These are phyloP conservation scores for Capsaspora owczarzaki DNA, from an alignment of 78 protist genomes.

Conservation along the genomic window DNA sequence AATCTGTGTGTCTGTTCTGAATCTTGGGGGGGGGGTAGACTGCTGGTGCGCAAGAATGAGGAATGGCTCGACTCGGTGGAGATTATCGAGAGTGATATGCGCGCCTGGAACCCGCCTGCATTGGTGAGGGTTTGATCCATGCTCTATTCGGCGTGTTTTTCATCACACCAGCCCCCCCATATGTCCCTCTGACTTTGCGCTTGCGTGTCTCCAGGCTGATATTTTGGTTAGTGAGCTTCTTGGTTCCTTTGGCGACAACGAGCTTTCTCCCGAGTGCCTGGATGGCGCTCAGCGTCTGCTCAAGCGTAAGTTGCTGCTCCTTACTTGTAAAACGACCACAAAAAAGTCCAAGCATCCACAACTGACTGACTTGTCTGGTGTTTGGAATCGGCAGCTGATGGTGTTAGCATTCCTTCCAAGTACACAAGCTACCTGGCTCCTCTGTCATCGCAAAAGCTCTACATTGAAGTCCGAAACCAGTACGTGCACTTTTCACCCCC, in stretches of 20 bases:
- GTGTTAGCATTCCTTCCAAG: slow-evolving; percentile 77
- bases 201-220: slow-evolving; percentile 36
- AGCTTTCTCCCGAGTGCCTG: slow-evolving; percentile 98
- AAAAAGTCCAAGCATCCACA: too few species aligned
- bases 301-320: neutral
- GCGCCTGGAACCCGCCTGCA: slow-evolving; percentile 39
- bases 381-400: slow-evolving; percentile 35
- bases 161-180: neutral
- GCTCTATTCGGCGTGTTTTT: neutral
- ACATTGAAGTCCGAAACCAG: slow-evolving; percentile 45
- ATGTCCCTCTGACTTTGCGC: neutral
- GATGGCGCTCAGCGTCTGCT: slow-evolving; percentile 87
- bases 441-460: slow-evolving; percentile 41
- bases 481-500: too few species aligned
- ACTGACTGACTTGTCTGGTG: too few species aligned
- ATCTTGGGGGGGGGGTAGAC: neutral
- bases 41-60: neutral
- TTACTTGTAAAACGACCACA: too few species aligned
- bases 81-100: slow-evolving; percentile 51
- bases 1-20: neutral
- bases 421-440: slow-evolving; percentile 81
- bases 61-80: slow-evolving; percentile 25
- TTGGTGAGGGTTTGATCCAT: neutral
- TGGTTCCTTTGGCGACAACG: slow-evolving; percentile 98
- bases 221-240: slow-evolving; percentile 78